Percentiles rank a stretch among this genome's conserved stretches.
phyloP scores from a whole-genome alignment of 2,329 filamentous ascomycete genomes.

The Hysterium pulicare region DNA sequence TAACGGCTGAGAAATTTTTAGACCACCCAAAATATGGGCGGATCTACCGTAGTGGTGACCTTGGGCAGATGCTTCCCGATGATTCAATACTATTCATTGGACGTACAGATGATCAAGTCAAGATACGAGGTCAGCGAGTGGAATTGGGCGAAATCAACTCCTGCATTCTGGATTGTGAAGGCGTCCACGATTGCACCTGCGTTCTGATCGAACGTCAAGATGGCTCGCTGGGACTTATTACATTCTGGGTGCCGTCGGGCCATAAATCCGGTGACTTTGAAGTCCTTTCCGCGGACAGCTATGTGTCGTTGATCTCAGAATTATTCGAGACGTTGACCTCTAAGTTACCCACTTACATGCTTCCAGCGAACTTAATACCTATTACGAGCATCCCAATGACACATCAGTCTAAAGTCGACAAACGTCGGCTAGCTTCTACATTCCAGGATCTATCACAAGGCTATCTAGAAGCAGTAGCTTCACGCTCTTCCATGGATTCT shows the following conservation, averaged over 20 bases:
- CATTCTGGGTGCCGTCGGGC: conserved; percentile 62
- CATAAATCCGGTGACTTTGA: conserved; percentile 26
- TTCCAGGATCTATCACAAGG: conserved; percentile 48
- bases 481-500: conserved; percentile 29
- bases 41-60: conserved; percentile 78
- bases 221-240: conserved; percentile 55
- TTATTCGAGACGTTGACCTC: conserved; percentile 56
- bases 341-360: conserved; percentile 70
- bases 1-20: conserved; percentile 66
- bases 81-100: conserved; percentile 71
- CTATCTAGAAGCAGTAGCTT: conserved; percentile 43
- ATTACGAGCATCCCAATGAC: conserved; percentile 69
- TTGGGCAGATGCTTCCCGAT: conserved; percentile 74
- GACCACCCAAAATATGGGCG: conserved; percentile 65
- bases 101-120: conserved; percentile 75
- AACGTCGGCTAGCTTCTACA: conserved; percentile 47
- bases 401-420: conserved; percentile 71
- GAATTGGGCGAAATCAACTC: conserved; percentile 74
- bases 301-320: conserved; percentile 22
- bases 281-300: conserved; percentile 37
- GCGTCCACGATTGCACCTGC: conserved; percentile 62
- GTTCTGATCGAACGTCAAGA: conserved; percentile 51
- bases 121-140: conserved; percentile 75
- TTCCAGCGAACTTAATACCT: conserved; percentile 71
- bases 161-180: conserved; percentile 51